phyloP scores from a whole-genome alignment of 1,284 basidiomycete genomes.

The Abortiporus biennis region DNA sequence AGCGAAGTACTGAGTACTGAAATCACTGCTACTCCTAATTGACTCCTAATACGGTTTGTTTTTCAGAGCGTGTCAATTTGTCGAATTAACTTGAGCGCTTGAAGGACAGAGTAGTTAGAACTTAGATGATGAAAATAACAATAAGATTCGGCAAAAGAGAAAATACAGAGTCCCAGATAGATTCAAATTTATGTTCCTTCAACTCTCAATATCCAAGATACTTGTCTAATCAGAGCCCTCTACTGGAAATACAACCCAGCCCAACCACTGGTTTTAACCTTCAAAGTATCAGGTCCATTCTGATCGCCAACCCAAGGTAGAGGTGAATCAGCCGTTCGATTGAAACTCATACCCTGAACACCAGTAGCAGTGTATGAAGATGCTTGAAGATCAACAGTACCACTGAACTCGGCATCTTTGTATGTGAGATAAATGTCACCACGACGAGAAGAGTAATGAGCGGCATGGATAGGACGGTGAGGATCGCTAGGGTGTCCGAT shows the following conservation, averaged over 20 bases:
- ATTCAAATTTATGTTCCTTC: no score
- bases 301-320: conserved; percentile 42
- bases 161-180: no score
- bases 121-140: no score
- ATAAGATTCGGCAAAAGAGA: no score
- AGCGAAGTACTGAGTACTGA: no score
- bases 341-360: conserved; percentile 18
- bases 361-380: conserved; percentile 36
- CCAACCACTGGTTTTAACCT: conserved; percentile 42
- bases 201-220: no score
- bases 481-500: conserved; percentile 31
- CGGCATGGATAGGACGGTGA: conserved; percentile 39
- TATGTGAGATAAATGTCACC: conserved; percentile 53
- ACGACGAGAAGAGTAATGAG: conserved; percentile 39
- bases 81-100: no score
- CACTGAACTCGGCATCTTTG: conserved; percentile 42
- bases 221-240: no score
- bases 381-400: conserved; percentile 39
- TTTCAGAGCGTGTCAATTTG: no score
- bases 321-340: conserved; percentile 20
- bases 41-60: no score
- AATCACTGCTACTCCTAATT: no score
- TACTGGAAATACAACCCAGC: conserved; percentile 42
- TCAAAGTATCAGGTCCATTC: conserved; percentile 39
- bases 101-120: no score